Evolutionary conservation across 1,284 basidiomycete species (phyloP).

Genomic region (Naganishia cerealis): DNA sequence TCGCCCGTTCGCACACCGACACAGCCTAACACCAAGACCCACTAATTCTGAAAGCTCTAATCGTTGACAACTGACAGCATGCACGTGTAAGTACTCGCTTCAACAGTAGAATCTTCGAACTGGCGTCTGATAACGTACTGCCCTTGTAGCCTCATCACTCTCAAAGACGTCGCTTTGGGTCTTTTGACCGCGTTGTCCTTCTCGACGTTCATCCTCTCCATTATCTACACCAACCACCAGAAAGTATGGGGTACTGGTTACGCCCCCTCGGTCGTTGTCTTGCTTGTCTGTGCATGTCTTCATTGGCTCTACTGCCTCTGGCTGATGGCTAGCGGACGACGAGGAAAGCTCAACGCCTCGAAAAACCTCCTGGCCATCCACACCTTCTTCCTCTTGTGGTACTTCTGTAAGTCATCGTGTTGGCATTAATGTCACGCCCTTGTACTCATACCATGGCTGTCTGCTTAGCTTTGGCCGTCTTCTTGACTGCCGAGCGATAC

Average conservation of each 20-base stretch:
- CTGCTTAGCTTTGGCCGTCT: slow-evolving; percentile 30
- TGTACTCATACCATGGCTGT: neutral
- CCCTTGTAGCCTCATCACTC: slow-evolving; percentile 27
- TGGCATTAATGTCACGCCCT: too few relatives aligned
- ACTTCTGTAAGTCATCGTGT: slow-evolving; percentile 30
- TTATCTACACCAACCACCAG: slow-evolving; percentile 34
- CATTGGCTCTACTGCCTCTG: slow-evolving; percentile 34
- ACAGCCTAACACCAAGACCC: neutral
- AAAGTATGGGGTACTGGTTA: slow-evolving; percentile 29
- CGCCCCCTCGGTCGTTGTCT: slow-evolving; percentile 19
- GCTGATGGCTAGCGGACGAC: slow-evolving; percentile 26
- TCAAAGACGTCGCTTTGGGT: slow-evolving; percentile 26
- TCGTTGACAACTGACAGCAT: neutral
- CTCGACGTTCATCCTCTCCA: slow-evolving; percentile 33
- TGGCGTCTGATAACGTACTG: neutral
- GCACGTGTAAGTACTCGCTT: neutral
- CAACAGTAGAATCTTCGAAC: neutral
- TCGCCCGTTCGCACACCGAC: neutral
- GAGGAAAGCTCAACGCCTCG: slow-evolving; percentile 28
- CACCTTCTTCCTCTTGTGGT: slow-evolving; percentile 27
- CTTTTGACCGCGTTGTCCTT: slow-evolving; percentile 30
- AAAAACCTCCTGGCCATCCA: slow-evolving; percentile 30
- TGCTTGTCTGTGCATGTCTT: slow-evolving; percentile 27
- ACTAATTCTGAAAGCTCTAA: neutral
- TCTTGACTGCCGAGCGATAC: slow-evolving; percentile 31